Conservation (phyloP, 495 filamentous ascomycete genomes). For the Penicillium robsamsonii region DNA sequence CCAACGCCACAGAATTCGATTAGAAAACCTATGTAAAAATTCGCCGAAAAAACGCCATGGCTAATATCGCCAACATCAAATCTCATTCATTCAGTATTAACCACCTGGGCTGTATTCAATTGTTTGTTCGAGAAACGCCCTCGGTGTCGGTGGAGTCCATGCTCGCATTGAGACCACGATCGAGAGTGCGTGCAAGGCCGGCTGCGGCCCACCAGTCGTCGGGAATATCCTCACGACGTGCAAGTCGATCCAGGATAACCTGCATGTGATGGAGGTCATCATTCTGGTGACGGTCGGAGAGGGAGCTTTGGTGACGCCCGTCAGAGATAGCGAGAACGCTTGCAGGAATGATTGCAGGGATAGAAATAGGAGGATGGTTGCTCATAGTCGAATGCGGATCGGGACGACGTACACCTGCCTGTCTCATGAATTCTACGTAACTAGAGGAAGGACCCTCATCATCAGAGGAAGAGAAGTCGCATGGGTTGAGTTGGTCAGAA, state of each 20-base stretch:
- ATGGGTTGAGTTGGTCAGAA: slow-evolving; percentile 43
- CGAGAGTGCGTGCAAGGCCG: slow-evolving; percentile 59
- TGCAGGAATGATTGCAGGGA: slow-evolving; percentile 13
- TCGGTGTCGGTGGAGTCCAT: slow-evolving; percentile 24
- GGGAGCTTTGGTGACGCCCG: slow-evolving; percentile 3
- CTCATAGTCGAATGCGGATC: slow-evolving; percentile 37
- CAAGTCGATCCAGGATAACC: slow-evolving; percentile 62
- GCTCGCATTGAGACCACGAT: slow-evolving; percentile 29
- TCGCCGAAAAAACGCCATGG: not conserved
- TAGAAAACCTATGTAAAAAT: not conserved
- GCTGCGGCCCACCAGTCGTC: slow-evolving; percentile 76
- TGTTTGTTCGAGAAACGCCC: slow-evolving; percentile 14
- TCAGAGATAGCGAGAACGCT: slow-evolving; percentile 28
- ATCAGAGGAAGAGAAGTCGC: slow-evolving; percentile 41
- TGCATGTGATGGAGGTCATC: slow-evolving; percentile 62
- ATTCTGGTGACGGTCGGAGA: slow-evolving; percentile 30
- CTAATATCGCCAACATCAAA: slow-evolving; percentile 1
- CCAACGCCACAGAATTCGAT: not conserved
- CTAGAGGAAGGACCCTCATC: slow-evolving; percentile 28
- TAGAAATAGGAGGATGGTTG: slow-evolving; percentile 40
- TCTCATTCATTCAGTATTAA: not conserved
- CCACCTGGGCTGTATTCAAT: slow-evolving; percentile 3
- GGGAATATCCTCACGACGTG: slow-evolving; percentile 65
- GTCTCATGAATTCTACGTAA: not conserved
- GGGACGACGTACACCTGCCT: slow-evolving; percentile 20